Evolutionary conservation across 305 asterid species (phyloP), one percentile per base, ranked within the genome.

Genomic region (Salvia sclarea): DNA sequence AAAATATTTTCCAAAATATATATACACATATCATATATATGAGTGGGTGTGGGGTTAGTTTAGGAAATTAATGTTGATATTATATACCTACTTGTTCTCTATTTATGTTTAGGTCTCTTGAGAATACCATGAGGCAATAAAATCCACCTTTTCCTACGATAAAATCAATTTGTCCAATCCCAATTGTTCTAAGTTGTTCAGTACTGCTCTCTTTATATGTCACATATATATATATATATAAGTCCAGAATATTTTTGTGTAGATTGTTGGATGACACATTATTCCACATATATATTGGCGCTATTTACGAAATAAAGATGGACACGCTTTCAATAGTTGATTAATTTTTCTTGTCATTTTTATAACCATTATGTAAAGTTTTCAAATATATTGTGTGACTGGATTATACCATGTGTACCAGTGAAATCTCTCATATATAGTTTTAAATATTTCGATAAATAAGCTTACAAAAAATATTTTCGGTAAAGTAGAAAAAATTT

Each of bases 201-300:
- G 62, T 52, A 59, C 49, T 41, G 57, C 52, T 52, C 47, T 61
- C 45, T 76, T 55, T 63, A 68, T 75, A 49, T n/a, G n/a, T n/a
- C n/a, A n/a, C n/a, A n/a, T n/a, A n/a, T n/a, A n/a, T n/a, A n/a
- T n/a, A n/a, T n/a, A n/a, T n/a, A n/a, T n/a, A 22, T 61, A 58
- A 22, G 12, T 60, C 38, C 62, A 44, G 25, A 30, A 4, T 47
- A 14, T 21, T 3, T 44, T 33, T 66, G 45, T 57, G 17, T 56
- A 44, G 45, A 65, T 71, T 55, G 79, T 70, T 77, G 77, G 85
- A 75, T 71, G 84, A 79, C 86, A 79, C 82, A 61, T 73, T 61
- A 64, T 76, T 78, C 81, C 81, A 73, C 74, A 60, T 45, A 72
- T 45, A 60, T 45, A 72, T 45, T 65, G 22, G 9, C 56, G n/a